Percentiles rank a stretch among this genome's conserved stretches.
Conservation (phyloP, 805 yeast genomes). For the Saccharomycodes ludwigii region DNA sequence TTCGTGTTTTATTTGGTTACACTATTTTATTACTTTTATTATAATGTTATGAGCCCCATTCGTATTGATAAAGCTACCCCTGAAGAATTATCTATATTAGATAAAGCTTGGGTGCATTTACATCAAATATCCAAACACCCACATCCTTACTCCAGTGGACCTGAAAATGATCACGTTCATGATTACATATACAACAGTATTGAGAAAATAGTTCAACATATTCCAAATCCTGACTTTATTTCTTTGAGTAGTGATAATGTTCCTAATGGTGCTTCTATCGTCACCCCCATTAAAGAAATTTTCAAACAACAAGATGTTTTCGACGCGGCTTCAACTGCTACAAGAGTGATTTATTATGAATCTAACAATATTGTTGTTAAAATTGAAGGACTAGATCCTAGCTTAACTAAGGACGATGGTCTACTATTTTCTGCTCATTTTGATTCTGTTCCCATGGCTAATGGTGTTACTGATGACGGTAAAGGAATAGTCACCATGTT, state of each 20-base stretch:
- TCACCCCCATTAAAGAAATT: no score
- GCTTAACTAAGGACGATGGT: constrained; percentile 56
- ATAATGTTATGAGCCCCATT: not conserved
- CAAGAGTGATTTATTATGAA: constrained; percentile 61
- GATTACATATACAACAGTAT: constrained; percentile 44
- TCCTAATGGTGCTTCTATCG: no score
- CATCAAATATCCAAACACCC: constrained; percentile 52
- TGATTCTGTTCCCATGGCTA: constrained; percentile 79
- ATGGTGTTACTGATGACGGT: constrained; percentile 89
- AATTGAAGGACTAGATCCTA: constrained; percentile 46
- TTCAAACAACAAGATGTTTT: constrained; percentile 41
- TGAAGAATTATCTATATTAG: constrained; percentile 10
- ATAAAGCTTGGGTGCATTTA: constrained; percentile 53
- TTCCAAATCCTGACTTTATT: not conserved
- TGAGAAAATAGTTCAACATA: constrained; percentile 19
- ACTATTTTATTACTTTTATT: constrained; percentile 24
- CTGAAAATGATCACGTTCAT: constrained; percentile 65
- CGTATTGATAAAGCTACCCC: not conserved
- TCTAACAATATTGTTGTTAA: constrained; percentile 71
- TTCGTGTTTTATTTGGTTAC: constrained; percentile 34
- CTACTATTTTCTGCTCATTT: constrained; percentile 73
- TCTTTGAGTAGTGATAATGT: constrained; percentile 13
- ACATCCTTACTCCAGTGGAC: constrained; percentile 76
- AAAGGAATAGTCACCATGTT: constrained; percentile 75
- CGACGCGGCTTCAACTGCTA: constrained; percentile 26